These are phyloP conservation scores for Trichoderma breve DNA, from an alignment of 2,329 filamentous ascomycete genomes.

Conservation along the genomic window DNA sequence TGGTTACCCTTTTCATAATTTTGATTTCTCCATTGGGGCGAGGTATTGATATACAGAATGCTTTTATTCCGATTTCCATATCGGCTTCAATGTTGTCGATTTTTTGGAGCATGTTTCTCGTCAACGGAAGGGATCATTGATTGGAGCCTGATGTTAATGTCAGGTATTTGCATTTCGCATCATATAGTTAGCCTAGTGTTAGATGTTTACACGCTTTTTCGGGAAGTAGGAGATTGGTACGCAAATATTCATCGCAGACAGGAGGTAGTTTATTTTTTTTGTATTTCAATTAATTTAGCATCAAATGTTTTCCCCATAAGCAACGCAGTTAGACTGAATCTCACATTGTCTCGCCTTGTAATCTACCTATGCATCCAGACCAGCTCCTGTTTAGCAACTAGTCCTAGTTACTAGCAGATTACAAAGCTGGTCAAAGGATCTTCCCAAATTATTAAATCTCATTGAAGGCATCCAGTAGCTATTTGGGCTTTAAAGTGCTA, in stretches of 20 bases:
- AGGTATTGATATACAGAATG: not conserved
- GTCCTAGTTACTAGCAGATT: not conserved
- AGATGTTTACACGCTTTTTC: not conserved
- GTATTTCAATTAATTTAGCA: not conserved
- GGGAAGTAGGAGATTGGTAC: not conserved
- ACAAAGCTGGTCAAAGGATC: not conserved
- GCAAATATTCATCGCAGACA: not conserved
- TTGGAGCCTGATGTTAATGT: not conserved
- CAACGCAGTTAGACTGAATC: not conserved
- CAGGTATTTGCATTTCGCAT: not conserved
- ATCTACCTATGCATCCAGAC: not conserved
- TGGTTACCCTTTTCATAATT: not conserved
- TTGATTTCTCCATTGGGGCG: not conserved
- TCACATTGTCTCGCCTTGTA: not conserved
- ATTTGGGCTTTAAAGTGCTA: not conserved
- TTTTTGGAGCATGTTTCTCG: not conserved
- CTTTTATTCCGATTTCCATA: not conserved
- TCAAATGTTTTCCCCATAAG: not conserved
- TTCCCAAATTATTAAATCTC: not conserved
- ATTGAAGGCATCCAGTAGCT: not conserved
- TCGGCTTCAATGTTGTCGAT: too few species aligned
- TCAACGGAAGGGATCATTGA: not conserved
- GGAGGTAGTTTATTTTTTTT: not conserved
- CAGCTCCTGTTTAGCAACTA: not conserved
- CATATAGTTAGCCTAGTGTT: not conserved